Conservation (phyloP, 148 eudicot genomes). For the Diospyros kaki region DNA sequence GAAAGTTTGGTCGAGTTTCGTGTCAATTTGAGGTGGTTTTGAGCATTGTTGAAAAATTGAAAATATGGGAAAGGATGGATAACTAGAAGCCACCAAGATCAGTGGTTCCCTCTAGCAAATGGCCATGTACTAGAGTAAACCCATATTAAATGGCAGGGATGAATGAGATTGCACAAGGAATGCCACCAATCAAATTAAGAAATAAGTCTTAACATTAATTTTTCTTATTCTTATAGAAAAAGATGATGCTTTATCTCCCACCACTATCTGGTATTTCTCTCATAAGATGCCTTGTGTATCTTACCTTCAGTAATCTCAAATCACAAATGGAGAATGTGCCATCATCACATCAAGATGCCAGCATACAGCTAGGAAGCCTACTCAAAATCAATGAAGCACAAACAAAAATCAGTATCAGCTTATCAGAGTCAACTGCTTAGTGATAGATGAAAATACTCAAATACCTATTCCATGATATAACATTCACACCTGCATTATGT, state of each 20-base stretch:
- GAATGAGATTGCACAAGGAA: not conserved
- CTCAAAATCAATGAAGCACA: conserved; percentile 11
- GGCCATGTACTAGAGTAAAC: not conserved
- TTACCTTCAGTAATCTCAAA: conserved; percentile 75
- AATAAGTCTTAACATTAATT: not conserved
- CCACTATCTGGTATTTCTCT: not conserved
- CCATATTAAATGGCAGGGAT: not conserved
- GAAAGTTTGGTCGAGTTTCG: no score
- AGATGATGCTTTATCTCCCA: not conserved
- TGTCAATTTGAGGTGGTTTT: no score
- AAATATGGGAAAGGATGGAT: not conserved
- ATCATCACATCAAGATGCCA: conserved; percentile 96
- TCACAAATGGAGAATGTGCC: conserved; percentile 83
- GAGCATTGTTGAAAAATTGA: no score
- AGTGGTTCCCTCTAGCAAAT: conserved; percentile 3
- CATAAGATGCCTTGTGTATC: not conserved
- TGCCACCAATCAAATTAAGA: not conserved
- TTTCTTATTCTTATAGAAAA: not conserved
- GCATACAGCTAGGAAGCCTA: conserved; percentile 74
- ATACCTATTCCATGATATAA: conserved; percentile 96
- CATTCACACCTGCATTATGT: conserved; percentile 94
- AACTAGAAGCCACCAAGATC: not conserved
- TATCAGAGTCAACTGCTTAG: not conserved
- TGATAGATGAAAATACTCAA: not conserved
- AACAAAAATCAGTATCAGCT: not conserved